A percentile compares a stretch with the other conserved stretches of the same genome.
Evolutionary conservation across 225 moss, liverwort and hornwort genomes (phyloP).

Genomic region (Pleurozium schreberi): DNA sequence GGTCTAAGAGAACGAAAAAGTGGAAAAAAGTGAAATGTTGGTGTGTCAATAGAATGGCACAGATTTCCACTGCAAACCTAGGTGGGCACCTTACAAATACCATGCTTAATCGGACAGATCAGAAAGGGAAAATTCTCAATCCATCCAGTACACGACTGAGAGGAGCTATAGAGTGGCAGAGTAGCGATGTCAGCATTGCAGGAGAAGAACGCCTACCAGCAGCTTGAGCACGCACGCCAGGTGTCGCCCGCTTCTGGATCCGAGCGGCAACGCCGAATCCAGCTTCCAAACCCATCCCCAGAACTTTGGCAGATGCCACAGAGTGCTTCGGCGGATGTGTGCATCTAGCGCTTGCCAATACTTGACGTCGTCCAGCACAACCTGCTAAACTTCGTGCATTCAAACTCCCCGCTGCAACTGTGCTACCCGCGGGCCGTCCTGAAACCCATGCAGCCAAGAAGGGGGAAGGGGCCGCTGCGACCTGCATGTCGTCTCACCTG

Average conservation of each 20-base stretch:
- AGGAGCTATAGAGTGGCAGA: background rate
- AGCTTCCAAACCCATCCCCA: slow-evolving; percentile 26
- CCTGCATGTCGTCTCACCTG: slow-evolving; percentile 29
- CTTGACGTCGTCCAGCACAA: background rate
- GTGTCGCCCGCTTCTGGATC: slow-evolving; percentile 25
- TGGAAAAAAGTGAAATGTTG: background rate
- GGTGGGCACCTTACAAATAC: background rate
- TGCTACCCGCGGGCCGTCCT: background rate
- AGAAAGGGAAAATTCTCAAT: background rate
- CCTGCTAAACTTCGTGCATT: background rate
- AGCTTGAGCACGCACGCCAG: slow-evolving; percentile 34
- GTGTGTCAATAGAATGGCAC: background rate
- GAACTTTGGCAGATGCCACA: background rate
- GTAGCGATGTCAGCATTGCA: background rate
- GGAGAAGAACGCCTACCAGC: slow-evolving; percentile 16
- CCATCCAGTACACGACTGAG: background rate
- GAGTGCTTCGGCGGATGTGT: background rate
- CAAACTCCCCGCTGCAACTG: background rate
- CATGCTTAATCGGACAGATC: background rate
- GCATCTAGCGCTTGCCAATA: background rate
- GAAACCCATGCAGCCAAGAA: slow-evolving; percentile 8
- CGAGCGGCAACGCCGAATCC: slow-evolving; percentile 11
- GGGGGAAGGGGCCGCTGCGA: slow-evolving; percentile 15
- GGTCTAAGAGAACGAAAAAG: background rate
- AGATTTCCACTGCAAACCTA: background rate